These are phyloP conservation scores for Heterobasidion occidentale DNA, from an alignment of 1,284 basidiomycete genomes.

Conservation along the genomic window DNA sequence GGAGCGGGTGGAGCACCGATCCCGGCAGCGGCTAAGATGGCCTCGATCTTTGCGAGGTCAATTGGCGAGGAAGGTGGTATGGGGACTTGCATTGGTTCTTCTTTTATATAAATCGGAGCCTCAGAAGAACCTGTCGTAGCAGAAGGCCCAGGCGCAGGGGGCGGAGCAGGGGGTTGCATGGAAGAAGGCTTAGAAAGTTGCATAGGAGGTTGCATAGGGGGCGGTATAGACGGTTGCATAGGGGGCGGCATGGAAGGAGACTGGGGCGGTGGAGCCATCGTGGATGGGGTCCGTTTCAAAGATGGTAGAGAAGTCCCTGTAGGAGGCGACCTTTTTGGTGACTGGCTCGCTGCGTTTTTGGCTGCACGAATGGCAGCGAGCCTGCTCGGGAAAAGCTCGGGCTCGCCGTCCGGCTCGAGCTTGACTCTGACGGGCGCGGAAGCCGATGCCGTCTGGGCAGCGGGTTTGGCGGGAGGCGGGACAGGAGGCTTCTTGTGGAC, in stretches of 20 bases:
- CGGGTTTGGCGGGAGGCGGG: background rate
- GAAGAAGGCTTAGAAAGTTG: background rate
- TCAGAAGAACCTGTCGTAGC: background rate
- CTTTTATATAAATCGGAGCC: background rate
- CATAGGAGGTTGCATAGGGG: background rate
- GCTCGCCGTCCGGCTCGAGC: background rate
- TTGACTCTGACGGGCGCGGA: background rate
- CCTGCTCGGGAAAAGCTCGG: background rate
- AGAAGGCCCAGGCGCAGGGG: background rate
- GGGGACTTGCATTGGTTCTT: background rate
- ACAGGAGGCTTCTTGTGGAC: background rate
- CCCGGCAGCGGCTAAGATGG: background rate
- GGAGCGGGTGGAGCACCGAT: background rate
- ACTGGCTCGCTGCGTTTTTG: background rate
- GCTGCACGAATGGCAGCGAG: slow-evolving; percentile 3
- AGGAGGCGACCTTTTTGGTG: background rate
- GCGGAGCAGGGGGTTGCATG: background rate
- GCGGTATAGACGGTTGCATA: too few relatives aligned
- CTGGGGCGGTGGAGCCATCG: background rate
- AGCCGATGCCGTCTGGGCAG: background rate
- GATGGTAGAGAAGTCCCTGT: background rate
- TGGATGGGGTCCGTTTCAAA: background rate
- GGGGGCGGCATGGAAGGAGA: background rate
- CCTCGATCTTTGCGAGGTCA: background rate
- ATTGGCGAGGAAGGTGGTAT: background rate